A percentile compares a stretch with the other conserved stretches of the same genome.
Evolutionary conservation across 805 yeast species (phyloP).

Genomic region (Candida hungchunana): DNA sequence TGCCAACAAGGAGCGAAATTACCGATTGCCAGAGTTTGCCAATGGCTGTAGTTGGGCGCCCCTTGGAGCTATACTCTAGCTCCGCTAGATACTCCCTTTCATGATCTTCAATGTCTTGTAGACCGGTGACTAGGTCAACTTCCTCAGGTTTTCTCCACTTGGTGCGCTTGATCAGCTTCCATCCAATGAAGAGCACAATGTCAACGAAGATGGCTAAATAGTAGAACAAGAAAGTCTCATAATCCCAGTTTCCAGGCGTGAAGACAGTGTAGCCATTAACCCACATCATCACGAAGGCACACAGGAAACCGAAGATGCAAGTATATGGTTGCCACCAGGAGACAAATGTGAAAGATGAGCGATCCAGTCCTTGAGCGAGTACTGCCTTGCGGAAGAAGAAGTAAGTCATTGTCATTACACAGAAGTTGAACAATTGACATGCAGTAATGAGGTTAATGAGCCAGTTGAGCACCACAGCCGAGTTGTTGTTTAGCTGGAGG

Average conservation of each 20-base stretch:
- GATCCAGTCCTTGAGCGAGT: conserved; percentile 46
- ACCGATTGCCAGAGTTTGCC: conserved; percentile 14
- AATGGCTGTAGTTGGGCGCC: conserved; percentile 12
- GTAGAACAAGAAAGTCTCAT: conserved; percentile 58
- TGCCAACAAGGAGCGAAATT: conserved; percentile 21
- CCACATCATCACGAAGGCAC: conserved; percentile 48
- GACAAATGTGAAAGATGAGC: conserved; percentile 42
- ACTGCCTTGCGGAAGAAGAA: conserved; percentile 60
- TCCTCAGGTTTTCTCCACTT: conserved; percentile 41
- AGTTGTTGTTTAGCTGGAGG: conserved; percentile 53
- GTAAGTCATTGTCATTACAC: conserved; percentile 53
- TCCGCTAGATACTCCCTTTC: conserved; percentile 31
- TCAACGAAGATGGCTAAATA: conserved; percentile 68
- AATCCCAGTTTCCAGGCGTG: conserved; percentile 60
- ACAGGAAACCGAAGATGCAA: conserved; percentile 43
- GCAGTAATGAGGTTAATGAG: conserved; percentile 67
- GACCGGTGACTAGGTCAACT: conserved; percentile 51
- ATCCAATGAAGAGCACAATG: conserved; percentile 41
- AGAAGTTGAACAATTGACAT: conserved; percentile 61
- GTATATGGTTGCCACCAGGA: conserved; percentile 60
- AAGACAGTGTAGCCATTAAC: conserved; percentile 70
- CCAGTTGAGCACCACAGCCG: conserved; percentile 68
- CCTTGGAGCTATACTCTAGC: conserved; percentile 11
- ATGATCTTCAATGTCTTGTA: conserved; percentile 56
- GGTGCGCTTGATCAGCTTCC: conserved; percentile 51